Evolutionary conservation across 192 early-diverging fungal species (phyloP).

Genomic region (Coemansia sp.): DNA sequence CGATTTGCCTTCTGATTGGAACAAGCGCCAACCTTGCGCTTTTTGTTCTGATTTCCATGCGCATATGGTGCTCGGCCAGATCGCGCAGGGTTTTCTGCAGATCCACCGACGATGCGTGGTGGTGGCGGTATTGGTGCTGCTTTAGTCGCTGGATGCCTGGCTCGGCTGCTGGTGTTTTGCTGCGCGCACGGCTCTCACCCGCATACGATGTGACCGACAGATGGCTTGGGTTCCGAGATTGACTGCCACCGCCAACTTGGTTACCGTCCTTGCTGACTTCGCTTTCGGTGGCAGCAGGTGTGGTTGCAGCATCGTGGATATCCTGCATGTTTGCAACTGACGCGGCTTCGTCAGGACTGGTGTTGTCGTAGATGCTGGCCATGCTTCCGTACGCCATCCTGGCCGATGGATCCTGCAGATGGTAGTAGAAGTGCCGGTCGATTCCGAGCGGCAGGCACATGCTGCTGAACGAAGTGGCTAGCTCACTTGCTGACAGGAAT

Average conservation of each 20-base stretch:
- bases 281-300: too few relatives aligned
- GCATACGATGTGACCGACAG: neutral
- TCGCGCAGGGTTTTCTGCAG: constrained; percentile 10
- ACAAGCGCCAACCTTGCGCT: constrained; percentile 14
- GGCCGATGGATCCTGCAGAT: constrained; percentile 20
- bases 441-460: constrained; percentile 52
- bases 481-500: constrained; percentile 19
- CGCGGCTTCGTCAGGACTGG: too few relatives aligned
- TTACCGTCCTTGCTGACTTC: too few relatives aligned
- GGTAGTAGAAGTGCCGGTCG: constrained; percentile 31
- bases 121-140: neutral
- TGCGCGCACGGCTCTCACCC: neutral
- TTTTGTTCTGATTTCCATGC: constrained; percentile 7
- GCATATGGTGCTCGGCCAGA: constrained; percentile 22
- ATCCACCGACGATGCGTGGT: neutral
- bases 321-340: neutral
- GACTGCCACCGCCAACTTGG: neutral
- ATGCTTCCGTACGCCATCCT: constrained; percentile 31
- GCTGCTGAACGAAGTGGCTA: constrained; percentile 34
- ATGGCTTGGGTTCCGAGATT: neutral
- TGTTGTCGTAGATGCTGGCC: constrained; percentile 11
- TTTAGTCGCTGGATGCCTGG: too few relatives aligned
- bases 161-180: neutral
- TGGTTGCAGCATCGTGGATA: too few relatives aligned
- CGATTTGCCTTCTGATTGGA: constrained; percentile 27